Evolutionary conservation across 371 early-diverging fungal species (phyloP).

Genomic region (Syncephalis fuscata): DNA sequence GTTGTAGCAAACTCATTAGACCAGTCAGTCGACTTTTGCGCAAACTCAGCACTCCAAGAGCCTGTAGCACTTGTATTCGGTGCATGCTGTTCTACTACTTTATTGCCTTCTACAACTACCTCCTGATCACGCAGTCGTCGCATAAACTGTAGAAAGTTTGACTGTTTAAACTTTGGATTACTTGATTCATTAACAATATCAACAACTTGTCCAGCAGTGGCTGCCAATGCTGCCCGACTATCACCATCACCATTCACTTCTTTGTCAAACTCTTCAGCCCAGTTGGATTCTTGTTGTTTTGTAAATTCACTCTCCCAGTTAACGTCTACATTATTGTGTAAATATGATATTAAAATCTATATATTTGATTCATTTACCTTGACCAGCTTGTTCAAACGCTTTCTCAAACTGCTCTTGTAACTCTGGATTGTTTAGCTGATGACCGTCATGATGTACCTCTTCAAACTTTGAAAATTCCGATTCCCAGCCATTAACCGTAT

Average conservation of each 20-base stretch:
- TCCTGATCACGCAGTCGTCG: conserved; percentile 75
- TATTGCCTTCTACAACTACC: conserved; percentile 67
- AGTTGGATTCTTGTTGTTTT: conserved; percentile 13
- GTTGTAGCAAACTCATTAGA: conserved; percentile 24
- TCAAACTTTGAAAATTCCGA: conserved; percentile 22
- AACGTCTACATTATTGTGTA: conserved; percentile 4
- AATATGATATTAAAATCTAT: neutral
- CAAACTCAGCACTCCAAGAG: too few relatives aligned
- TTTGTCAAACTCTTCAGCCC: conserved; percentile 27
- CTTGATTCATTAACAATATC: conserved; percentile 50
- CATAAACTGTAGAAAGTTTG: conserved; percentile 83
- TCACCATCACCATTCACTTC: conserved; percentile 6
- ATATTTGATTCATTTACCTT: conserved; percentile 11
- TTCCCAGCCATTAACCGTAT: conserved; percentile 15
- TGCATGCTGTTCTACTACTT: conserved; percentile 44
- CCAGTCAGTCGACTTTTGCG: conserved; percentile 15
- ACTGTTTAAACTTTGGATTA: conserved; percentile 84
- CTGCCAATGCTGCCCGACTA: conserved; percentile 37
- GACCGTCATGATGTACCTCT: conserved; percentile 14
- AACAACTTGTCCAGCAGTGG: conserved; percentile 68
- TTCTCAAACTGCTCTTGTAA: conserved; percentile 44
- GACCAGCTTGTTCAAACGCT: conserved; percentile 57
- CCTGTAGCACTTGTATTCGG: conserved; percentile 6
- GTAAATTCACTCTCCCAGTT: conserved; percentile 34
- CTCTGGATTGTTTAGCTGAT: conserved; percentile 15